Percentiles rank a stretch among this genome's conserved stretches.
phyloP scores from a whole-genome alignment of 192 early-diverging fungal species.

The Coemansia sp. region DNA sequence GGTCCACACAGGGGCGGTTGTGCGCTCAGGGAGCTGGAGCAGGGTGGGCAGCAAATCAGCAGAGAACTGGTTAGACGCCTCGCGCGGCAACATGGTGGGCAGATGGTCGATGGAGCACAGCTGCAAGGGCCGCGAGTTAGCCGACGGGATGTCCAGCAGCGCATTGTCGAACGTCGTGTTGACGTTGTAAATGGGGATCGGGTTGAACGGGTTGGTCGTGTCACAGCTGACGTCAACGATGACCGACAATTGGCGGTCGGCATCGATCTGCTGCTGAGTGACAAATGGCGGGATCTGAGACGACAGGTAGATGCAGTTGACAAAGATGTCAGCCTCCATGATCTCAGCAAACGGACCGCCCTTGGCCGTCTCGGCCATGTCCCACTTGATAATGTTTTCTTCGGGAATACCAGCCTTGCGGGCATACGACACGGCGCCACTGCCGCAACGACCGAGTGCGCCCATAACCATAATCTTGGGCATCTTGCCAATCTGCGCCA shows the following conservation, averaged over 20 bases:
- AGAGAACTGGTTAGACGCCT: slow-evolving; percentile 86
- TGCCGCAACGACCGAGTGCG: slow-evolving; percentile 92
- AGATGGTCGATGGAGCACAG: slow-evolving; percentile 97
- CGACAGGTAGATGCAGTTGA: slow-evolving; percentile 99
- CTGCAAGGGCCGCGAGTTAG: slow-evolving; percentile 69
- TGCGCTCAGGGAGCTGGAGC: slow-evolving; percentile 66
- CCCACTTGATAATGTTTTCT: slow-evolving; percentile 90
- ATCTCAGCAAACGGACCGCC: slow-evolving; percentile 96
- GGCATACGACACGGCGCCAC: slow-evolving; percentile 83
- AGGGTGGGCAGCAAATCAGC: slow-evolving; percentile 83
- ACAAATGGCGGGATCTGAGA: slow-evolving; percentile 92
- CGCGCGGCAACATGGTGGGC: slow-evolving; percentile 90
- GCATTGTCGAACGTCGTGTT: slow-evolving; percentile 96
- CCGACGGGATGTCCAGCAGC: slow-evolving; percentile 62
- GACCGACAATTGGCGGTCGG: slow-evolving; percentile 71
- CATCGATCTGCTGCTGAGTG: slow-evolving; percentile 75
- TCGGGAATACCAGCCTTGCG: slow-evolving; percentile 80
- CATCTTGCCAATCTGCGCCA: slow-evolving; percentile 60
- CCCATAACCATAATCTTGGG: slow-evolving; percentile 98
- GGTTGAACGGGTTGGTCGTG: slow-evolving; percentile 96
- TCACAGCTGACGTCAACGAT: slow-evolving; percentile 96
- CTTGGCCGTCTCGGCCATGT: slow-evolving; percentile 87
- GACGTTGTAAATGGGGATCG: slow-evolving; percentile 90
- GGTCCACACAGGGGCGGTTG: slow-evolving; percentile 72
- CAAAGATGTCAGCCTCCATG: slow-evolving; percentile 84